These are phyloP conservation scores for Lactifluus hygrophoroides DNA, from an alignment of 768 basidiomycete species.

Conservation along the genomic window DNA sequence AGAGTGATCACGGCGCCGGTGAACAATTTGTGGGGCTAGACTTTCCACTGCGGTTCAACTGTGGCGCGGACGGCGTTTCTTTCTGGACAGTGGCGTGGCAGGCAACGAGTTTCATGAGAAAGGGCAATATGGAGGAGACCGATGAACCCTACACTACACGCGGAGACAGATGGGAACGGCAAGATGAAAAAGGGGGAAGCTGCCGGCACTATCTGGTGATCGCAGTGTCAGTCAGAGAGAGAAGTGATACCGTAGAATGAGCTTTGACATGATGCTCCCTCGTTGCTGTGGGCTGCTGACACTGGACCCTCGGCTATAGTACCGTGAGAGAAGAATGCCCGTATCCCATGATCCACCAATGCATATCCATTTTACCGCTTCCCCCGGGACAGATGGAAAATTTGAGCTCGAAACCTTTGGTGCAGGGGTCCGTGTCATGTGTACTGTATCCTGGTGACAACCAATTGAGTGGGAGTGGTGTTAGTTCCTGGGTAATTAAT, in stretches of 20 bases:
- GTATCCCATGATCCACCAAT: background rate
- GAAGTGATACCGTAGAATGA: background rate
- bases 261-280: background rate
- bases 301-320: conserved; percentile 1
- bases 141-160: background rate
- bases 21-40: background rate
- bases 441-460: conserved; percentile 1
- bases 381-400: background rate
- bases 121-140: background rate
- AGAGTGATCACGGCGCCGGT: background rate
- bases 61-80: conserved; percentile 12
- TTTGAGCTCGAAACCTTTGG: background rate
- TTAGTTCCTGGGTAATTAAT: background rate
- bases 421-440: background rate
- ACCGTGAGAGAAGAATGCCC: conserved; percentile 2
- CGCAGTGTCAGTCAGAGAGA: background rate
- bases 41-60: background rate
- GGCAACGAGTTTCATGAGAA: conserved; percentile 13
- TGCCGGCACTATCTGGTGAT: background rate
- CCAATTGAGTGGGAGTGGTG: background rate
- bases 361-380: background rate
- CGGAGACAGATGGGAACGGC: background rate
- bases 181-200: background rate
- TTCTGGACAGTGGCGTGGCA: conserved; percentile 10
- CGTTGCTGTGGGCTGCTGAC: background rate